Base-by-base conservation (phyloP, 2,329 filamentous ascomycete genomes). In the Hypoxylon sp. region DNA sequence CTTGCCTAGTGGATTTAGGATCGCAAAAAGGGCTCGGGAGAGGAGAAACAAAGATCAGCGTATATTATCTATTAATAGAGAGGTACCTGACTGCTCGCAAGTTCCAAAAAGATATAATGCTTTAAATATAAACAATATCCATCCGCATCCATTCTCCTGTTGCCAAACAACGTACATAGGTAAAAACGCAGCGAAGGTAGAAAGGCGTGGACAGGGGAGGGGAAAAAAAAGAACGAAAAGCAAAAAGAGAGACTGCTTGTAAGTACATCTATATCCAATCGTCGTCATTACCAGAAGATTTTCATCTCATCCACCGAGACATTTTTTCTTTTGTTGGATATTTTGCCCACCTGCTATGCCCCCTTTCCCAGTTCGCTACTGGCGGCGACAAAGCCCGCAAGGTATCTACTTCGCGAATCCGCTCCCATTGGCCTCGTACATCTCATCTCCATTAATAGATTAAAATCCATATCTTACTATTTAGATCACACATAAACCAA, bases 191-290 rank as follows among this genome's bases (percentile, higher is more conserved):
- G 42, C 44, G 46, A 60, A 46, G 33, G 14, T 8, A 10, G 42
- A 6, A 17, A 11, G 47, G 24, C 8, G 54, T 47, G 24, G 39
- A 33, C 9, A 14, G 14, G 19, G 19, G 19, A 22, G 17, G 39
- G 17, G 22, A 44, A 11, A 5, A 42, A 9, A 44, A 44, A 11
- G 17, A 22, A 22, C 9, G 35, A 51, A 51, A 54, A 35, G 31
- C 63, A 44, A 57, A 57, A 35, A 53, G 61, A 63, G 55, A 65
- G 62, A 58, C 26, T 39, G 22, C 17, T 53, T 53, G 54, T 70
- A 68, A 68, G 62, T 65, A 68, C 62, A 68, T 66, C 35, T 60
- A 60, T 63, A 60, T 54, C 55, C 62, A 65, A 24, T 31, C 26
- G 17, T 56, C 54, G 33, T 63, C 51, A 53, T 50, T 60, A 58